These are phyloP conservation scores for Penicillium sp. DNA, from an alignment of 2,329 filamentous ascomycete genomes.

Conservation along the genomic window DNA sequence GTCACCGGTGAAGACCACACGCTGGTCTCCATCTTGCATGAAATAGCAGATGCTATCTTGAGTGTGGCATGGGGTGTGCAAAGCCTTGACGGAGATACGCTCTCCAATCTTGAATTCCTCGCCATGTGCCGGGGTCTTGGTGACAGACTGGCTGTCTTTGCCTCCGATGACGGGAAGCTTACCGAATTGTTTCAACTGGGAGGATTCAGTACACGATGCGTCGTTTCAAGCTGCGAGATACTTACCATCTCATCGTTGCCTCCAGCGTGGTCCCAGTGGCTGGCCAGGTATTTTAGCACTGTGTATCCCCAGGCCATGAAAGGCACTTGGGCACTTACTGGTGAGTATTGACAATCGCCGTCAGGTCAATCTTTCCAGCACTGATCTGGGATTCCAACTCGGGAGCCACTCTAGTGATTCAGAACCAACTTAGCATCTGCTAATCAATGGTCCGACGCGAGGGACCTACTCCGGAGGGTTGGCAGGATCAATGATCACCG, in stretches of 20 bases:
- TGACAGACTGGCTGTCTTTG: slow-evolving; percentile 76
- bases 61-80: slow-evolving; percentile 97
- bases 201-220: slow-evolving; percentile 1
- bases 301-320: not conserved
- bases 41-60: slow-evolving; percentile 98
- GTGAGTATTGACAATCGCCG: slow-evolving; percentile 90
- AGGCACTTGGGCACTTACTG: slow-evolving; percentile 59
- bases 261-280: slow-evolving; percentile 90
- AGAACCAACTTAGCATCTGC: not conserved
- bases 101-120: slow-evolving; percentile 76
- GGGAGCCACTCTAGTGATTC: slow-evolving; percentile 52
- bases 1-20: slow-evolving; percentile 89
- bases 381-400: slow-evolving; percentile 68
- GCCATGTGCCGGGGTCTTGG: slow-evolving; percentile 67
- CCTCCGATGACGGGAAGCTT: slow-evolving; percentile 78
- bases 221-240: not conserved
- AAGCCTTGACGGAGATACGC: slow-evolving; percentile 71
- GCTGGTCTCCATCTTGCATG: slow-evolving; percentile 69
- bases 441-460: not conserved
- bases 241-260: slow-evolving; percentile 78
- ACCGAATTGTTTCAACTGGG: slow-evolving; percentile 55
- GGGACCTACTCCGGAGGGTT: slow-evolving; percentile 47
- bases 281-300: slow-evolving; percentile 38
- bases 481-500: slow-evolving; percentile 50
- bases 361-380: slow-evolving; percentile 71